Base-by-base conservation (phyloP, 176 grass and related monocot genomes). In the Themeda triandra region DNA sequence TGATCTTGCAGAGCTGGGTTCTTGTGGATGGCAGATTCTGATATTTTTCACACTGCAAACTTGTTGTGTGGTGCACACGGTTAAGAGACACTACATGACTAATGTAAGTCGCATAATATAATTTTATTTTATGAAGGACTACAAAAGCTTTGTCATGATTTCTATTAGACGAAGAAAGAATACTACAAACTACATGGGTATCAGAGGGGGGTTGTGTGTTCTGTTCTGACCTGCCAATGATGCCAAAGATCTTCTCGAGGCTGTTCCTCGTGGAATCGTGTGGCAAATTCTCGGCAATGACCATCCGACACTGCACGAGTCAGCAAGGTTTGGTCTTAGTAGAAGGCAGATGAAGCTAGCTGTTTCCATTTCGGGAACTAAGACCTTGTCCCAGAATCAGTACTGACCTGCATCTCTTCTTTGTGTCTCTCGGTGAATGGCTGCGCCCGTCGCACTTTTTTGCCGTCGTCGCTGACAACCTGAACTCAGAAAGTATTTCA, bases 1-100 rank as follows among this genome's bases (percentile, higher is more conserved):
- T 70, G 76, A 82, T 49, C 82, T 85, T 33, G 89, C 54, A 25
- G 89, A 72, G 80, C 77, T 86, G 10, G 94, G 89, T 23, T 97
- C 89, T 29, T 69, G 83, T n/a, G 94, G 94, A 84, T 97, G 89
- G 68, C 89, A 83, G 58, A 97, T 93, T 65, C 85, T 81, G 83
- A 97, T 88, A 80, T 89, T 87, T 79, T 84, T 93, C 54, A 97
- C 87, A 24, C 94, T 97, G 74, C 5, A 69, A 69, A 54, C 66
- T 90, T 9, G 66, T 44, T 9, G 44, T 10, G 8, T 14, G 8
- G 31, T 5, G 30, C 58, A 27, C n/a, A 42, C 1, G 5, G 51
- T 88, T 75, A 67, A 21, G 69, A 66, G 15, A 63, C 59, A 11
- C 4, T 13, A 41, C 53, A 56, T 56, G 53, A 30, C 0, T 29